A percentile compares a stretch with the other conserved stretches of the same genome.
phyloP scores from a whole-genome alignment of 2,329 filamentous ascomycete species.

The Hypoxylon sp. region DNA sequence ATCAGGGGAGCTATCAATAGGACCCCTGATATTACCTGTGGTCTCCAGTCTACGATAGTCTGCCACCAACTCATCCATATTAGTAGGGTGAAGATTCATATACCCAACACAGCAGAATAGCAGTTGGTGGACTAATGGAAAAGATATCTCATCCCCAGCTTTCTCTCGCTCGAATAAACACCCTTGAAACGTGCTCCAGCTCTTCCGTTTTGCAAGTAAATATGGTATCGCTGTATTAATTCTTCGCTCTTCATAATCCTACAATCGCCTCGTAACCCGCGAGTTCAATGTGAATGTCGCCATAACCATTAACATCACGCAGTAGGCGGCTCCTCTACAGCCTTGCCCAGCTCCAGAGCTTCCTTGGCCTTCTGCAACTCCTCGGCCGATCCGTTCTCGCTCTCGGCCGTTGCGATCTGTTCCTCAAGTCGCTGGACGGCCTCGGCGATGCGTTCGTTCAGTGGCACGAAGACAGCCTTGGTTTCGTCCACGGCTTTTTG shows the following conservation, averaged over 20 bases:
- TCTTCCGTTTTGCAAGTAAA: constrained; percentile 3
- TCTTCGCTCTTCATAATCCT: constrained; percentile 28
- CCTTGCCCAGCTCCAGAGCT: constrained; percentile 66
- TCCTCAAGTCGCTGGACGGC: constrained; percentile 82
- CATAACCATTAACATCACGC: constrained; percentile 32
- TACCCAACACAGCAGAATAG: constrained; percentile 31
- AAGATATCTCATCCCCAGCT: neutral
- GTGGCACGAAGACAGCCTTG: constrained; percentile 80
- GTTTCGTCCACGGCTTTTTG: constrained; percentile 88
- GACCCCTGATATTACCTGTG: neutral
- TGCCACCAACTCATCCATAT: neutral
- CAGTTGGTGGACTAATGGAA: constrained; percentile 9
- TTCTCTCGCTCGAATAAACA: neutral
- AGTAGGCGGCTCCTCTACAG: constrained; percentile 51
- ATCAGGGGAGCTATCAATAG: neutral
- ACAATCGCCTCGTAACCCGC: constrained; percentile 12
- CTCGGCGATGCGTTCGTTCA: constrained; percentile 79
- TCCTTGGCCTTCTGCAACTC: constrained; percentile 71
- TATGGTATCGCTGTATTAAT: constrained; percentile 44
- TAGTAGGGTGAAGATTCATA: constrained; percentile 9
- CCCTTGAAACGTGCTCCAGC: too few species aligned
- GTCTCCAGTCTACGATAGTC: neutral
- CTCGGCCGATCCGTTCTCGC: constrained; percentile 61
- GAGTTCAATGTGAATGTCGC: neutral
- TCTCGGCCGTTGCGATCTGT: constrained; percentile 76